Evolutionary conservation across 306 rosid genomes (phyloP).

Genomic region (Crotalaria pallida): DNA sequence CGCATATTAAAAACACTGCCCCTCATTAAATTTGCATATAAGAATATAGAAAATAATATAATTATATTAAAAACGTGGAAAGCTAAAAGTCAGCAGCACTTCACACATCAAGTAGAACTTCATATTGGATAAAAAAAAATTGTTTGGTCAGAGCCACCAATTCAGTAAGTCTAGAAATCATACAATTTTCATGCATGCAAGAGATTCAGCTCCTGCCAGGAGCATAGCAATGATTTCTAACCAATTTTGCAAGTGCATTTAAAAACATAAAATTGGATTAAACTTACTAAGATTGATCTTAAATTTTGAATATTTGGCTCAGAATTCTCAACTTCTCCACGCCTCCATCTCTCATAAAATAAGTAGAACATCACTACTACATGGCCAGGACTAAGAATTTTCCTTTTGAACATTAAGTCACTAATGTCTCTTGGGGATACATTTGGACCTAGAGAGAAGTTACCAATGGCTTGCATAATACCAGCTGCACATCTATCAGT

Average conservation of each 20-base stretch:
- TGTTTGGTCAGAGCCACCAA: background rate
- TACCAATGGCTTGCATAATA: slow-evolving; percentile 66
- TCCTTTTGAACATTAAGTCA: slow-evolving; percentile 29
- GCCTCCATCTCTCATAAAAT: slow-evolving; percentile 72
- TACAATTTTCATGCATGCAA: background rate
- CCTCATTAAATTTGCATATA: background rate
- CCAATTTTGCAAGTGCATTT: background rate
- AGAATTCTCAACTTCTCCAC: slow-evolving; percentile 55
- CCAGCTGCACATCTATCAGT: slow-evolving; percentile 82
- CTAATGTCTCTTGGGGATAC: slow-evolving; percentile 65
- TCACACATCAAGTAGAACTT: slow-evolving; percentile 3
- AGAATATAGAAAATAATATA: background rate
- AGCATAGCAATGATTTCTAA: background rate
- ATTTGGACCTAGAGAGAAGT: slow-evolving; percentile 60
- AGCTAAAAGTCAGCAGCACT: background rate
- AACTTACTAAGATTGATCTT: slow-evolving; percentile 58
- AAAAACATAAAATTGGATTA: background rate
- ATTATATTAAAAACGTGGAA: background rate
- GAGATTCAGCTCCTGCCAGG: slow-evolving; percentile 14
- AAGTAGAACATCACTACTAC: slow-evolving; percentile 62
- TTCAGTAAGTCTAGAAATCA: background rate
- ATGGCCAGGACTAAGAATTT: slow-evolving; percentile 32
- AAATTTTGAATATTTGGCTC: slow-evolving; percentile 37
- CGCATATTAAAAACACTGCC: background rate
- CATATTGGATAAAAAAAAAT: background rate